Evolutionary conservation across 768 basidiomycete genomes (phyloP).

Genomic region (Daedaleopsis nitida): DNA sequence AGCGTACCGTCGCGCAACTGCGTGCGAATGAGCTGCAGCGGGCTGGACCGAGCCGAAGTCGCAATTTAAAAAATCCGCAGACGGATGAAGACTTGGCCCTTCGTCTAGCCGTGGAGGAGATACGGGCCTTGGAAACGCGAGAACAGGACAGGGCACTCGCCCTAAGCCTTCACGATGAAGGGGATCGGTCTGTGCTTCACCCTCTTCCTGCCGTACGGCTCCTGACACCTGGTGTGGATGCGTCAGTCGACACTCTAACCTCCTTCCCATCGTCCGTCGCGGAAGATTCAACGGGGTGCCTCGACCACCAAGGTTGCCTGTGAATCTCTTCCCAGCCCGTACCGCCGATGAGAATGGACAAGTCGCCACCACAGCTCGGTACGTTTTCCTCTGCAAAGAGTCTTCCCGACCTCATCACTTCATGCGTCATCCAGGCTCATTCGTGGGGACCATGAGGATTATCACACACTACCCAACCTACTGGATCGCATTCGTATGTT

Average conservation of each 20-base stretch:
- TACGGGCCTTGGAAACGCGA: background rate
- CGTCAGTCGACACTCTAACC: background rate
- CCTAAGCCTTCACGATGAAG: background rate
- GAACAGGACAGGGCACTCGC: background rate
- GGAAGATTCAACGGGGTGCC: background rate
- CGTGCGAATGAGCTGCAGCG: background rate
- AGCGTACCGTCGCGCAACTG: background rate
- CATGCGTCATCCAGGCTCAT: background rate
- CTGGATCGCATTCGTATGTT: background rate
- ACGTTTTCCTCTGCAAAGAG: background rate
- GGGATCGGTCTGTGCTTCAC: background rate
- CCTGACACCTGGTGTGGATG: too few relatives aligned
- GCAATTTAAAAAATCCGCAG: background rate
- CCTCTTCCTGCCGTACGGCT: background rate
- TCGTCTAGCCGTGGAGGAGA: background rate
- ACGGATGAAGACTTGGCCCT: background rate
- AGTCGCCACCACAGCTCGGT: background rate
- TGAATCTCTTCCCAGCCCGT: background rate
- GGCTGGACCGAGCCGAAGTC: background rate
- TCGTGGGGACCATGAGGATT: background rate
- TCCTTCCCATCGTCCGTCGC: background rate
- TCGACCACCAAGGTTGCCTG: background rate
- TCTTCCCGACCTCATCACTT: background rate
- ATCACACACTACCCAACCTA: background rate
- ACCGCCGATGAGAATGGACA: background rate